These are phyloP conservation scores for Stagonosporopsis cucurbitacearum DNA, from an alignment of 2,329 filamentous ascomycete genomes.

Conservation along the genomic window DNA sequence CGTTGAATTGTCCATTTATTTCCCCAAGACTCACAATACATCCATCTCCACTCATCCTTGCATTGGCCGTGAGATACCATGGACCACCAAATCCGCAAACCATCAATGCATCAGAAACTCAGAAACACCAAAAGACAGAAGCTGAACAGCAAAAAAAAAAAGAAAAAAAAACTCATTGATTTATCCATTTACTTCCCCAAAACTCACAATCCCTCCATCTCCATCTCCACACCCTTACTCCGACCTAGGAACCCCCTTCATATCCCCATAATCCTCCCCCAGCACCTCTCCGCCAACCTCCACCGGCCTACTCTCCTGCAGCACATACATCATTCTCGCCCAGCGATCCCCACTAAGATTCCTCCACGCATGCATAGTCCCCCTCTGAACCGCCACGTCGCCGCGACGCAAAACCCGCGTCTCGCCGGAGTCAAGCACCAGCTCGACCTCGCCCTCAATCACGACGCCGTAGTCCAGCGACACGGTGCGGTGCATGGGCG, in stretches of 20 bases:
- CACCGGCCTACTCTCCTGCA: constrained; percentile 39
- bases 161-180: no score
- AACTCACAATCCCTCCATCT: no score
- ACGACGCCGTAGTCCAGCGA: constrained; percentile 50
- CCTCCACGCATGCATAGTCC: constrained; percentile 50
- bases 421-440: constrained; percentile 48
- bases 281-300: constrained; percentile 33
- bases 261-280: constrained; percentile 39
- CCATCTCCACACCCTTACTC: neutral
- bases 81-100: no score
- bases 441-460: constrained; percentile 47
- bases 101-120: no score
- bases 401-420: constrained; percentile 42
- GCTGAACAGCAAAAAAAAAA: no score
- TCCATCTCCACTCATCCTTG: no score
- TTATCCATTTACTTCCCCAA: no score
- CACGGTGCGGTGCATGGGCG: constrained; percentile 50
- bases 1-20: no score
- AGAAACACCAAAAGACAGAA: no score
- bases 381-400: constrained; percentile 47
- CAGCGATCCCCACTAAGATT: constrained; percentile 38
- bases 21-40: no score
- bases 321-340: constrained; percentile 42
- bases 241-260: constrained; percentile 41
- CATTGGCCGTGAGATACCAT: no score